A percentile compares a stretch with the other conserved stretches of the same genome.
Evolutionary conservation across 495 filamentous ascomycete species (phyloP).

Genomic region (Penicillium herquei): DNA sequence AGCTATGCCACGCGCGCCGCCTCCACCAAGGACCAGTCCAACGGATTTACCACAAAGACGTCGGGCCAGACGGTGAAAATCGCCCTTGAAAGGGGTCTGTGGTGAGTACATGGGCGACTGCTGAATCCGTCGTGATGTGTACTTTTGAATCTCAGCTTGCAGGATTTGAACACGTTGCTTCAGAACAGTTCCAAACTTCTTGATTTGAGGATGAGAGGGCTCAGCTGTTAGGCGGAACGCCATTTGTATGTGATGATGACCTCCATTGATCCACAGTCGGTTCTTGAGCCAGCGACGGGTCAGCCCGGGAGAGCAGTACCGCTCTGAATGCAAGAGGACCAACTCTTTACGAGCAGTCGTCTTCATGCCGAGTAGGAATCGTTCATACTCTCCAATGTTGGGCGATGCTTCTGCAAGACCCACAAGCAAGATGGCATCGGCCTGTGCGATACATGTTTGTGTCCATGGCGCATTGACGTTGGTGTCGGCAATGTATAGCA

Average conservation of each 20-base stretch:
- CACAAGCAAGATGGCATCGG: conserved; percentile 91
- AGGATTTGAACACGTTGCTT: conserved; percentile 92
- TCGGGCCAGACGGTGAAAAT: conserved; percentile 91
- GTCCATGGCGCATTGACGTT: conserved; percentile 97
- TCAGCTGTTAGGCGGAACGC: conserved; percentile 75
- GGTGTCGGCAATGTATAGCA: conserved; percentile 96
- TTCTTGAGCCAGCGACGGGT: conserved; percentile 90
- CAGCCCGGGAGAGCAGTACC: conserved; percentile 79
- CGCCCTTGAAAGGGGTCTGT: conserved; percentile 90
- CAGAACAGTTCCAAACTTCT: conserved; percentile 77
- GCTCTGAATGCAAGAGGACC: conserved; percentile 87
- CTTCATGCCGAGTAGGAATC: conserved; percentile 94
- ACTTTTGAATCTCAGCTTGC: conserved; percentile 97
- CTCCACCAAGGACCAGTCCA: conserved; percentile 89
- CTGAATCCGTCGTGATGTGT: conserved; percentile 80
- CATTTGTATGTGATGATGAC: conserved; percentile 98
- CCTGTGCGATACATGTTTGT: conserved; percentile 94
- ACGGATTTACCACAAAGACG: conserved; percentile 92
- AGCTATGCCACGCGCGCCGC: conserved; percentile 85
- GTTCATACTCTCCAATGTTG: conserved; percentile 90
- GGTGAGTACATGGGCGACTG: conserved; percentile 88
- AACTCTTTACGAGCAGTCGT: conserved; percentile 94
- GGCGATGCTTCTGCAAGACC: conserved; percentile 89
- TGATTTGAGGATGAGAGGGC: conserved; percentile 71
- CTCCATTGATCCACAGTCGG: conserved; percentile 96